Evolutionary conservation across 495 filamentous ascomycete species (phyloP).

Genomic region (Hypoxylon rickii): DNA sequence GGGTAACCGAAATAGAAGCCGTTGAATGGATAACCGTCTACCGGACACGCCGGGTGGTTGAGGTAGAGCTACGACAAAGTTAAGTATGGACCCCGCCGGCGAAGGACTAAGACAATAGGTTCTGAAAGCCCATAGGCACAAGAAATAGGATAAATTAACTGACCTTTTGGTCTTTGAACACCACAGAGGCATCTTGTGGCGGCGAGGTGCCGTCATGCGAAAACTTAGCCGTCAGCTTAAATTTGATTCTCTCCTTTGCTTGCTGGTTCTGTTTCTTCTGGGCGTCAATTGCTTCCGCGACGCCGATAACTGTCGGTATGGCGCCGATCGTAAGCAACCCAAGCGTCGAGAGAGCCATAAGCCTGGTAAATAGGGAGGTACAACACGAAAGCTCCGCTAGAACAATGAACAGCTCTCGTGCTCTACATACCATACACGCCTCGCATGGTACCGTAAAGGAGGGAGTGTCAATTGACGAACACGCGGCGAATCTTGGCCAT

Average conservation of each 20-base stretch:
- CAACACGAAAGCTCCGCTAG: constrained; percentile 7
- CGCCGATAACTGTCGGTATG: constrained; percentile 56
- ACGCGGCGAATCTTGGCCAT: constrained; percentile 4
- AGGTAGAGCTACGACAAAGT: constrained; percentile 45
- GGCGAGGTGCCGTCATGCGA: constrained; percentile 44
- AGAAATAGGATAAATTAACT: constrained; percentile 10
- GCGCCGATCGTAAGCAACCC: constrained; percentile 51
- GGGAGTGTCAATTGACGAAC: constrained; percentile 7
- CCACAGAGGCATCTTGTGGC: constrained; percentile 42
- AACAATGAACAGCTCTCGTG: constrained; percentile 23
- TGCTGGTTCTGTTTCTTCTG: constrained; percentile 55
- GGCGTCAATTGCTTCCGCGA: constrained; percentile 54
- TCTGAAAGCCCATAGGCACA: too few species aligned
- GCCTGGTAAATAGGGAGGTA: constrained; percentile 11
- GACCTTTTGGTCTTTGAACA: constrained; percentile 53
- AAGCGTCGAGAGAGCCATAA: constrained; percentile 43
- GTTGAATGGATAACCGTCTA: constrained; percentile 58
- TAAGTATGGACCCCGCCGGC: constrained; percentile 17
- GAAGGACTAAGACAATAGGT: neutral
- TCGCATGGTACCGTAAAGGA: too few species aligned
- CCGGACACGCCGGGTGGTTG: constrained; percentile 49
- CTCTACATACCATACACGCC: too few species aligned
- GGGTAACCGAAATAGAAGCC: constrained; percentile 67
- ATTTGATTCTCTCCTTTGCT: constrained; percentile 57
- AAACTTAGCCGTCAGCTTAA: constrained; percentile 51